Evolutionary conservation across 73 alveolate genomes (phyloP), one percentile per base, ranked within the genome.

Genomic region (Diophrys sp.): DNA sequence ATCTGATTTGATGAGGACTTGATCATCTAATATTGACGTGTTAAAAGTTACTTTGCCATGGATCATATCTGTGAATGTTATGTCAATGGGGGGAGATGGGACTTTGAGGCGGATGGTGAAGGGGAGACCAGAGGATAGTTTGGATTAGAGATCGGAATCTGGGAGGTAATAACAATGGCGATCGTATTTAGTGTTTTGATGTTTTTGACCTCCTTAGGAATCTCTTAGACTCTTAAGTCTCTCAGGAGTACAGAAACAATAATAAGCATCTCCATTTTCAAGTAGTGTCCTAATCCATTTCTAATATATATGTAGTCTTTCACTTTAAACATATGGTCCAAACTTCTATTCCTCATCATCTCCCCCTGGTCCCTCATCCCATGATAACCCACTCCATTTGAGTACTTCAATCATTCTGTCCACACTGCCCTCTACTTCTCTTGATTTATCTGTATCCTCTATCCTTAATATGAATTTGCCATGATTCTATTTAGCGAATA

Each of bases 341-440:
- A 23, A 72, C 95, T 67, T 75, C 75, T n/a, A 23, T 23, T 26
- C 70, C 56, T 24, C 75, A 68, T n/a, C 34, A 54, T n/a, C 18
- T 56, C 89, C 54, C 53, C 81, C 80, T 14, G 84, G 85, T 14
- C 95, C 95, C 67, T 89, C 95, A 69, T 89, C 95, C 92, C 92
- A 84, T 34, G 55, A 53, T 5, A 89, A 70, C 56, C 91, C 90
- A 31, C 81, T 66, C 89, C 87, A 81, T 27, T 66, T 44, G 33
- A 89, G 44, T 70, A 79, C 67, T 14, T 89, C 81, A 0, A 55
- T 70, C 11, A 89, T 82, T 14, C 77, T 71, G 8, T 89, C 90
- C 0, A 78, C 78, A 28, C 90, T 57, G 5, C 91, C 95, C 18
- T 82, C 85, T 26, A 82, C 91, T 31, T 84, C 87, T 44, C 54